These are phyloP conservation scores for Arctium lappa DNA, from an alignment of 129 eudicot species.

Conservation along the genomic window DNA sequence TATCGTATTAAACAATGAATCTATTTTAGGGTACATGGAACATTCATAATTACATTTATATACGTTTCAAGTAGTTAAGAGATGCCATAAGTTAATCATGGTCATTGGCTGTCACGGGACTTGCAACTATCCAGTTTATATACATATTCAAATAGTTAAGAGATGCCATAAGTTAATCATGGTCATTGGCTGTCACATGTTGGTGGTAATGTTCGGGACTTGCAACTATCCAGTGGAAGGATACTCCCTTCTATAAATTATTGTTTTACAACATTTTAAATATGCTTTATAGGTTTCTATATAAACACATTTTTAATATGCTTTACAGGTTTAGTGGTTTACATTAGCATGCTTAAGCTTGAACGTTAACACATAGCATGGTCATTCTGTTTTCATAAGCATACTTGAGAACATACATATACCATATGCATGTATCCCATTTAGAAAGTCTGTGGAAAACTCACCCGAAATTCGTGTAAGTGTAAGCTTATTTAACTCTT, in stretches of 20 bases:
- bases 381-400: neutral
- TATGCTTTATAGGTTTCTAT: too few relatives aligned
- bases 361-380: neutral
- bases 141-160: neutral
- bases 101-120: neutral
- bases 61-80: neutral
- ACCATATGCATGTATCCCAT: neutral
- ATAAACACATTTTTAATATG: neutral
- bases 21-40: conserved; percentile 6
- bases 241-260: neutral
- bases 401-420: neutral
- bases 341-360: neutral
- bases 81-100: neutral
- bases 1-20: neutral
- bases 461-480: neutral
- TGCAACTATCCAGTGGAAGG: neutral
- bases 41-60: conserved; percentile 4
- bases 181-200: neutral
- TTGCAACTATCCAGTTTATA: neutral
- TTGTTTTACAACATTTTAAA: neutral
- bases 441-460: neutral
- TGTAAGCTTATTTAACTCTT: neutral
- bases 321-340: neutral
- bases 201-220: neutral
- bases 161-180: neutral